phyloP scores from a whole-genome alignment of 2,329 filamentous ascomycete species.

The Parascedosporium putredinis region DNA sequence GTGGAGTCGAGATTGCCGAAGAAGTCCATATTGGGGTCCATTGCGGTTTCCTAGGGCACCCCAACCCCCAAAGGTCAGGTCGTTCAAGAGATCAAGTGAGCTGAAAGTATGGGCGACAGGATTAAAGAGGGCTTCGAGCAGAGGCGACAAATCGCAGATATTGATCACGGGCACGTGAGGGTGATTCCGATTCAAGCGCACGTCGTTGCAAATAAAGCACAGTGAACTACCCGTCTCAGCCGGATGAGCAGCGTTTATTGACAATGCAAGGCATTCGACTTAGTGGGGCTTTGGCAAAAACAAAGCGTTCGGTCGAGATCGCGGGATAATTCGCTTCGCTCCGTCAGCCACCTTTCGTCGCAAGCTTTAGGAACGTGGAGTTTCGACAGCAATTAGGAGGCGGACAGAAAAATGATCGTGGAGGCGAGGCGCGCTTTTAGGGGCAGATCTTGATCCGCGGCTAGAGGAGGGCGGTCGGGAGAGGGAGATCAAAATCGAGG shows the following conservation, averaged over 20 bases:
- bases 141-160: conserved; percentile 1
- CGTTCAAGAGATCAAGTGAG: conserved; percentile 11
- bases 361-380: not conserved
- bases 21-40: conserved; percentile 29
- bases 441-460: not conserved
- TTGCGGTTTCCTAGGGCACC: conserved; percentile 19
- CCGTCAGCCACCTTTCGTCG: not conserved
- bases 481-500: not conserved
- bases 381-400: not conserved
- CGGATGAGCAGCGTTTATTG: conserved; percentile 2
- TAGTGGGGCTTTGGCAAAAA: not conserved
- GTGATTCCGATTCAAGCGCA: not conserved
- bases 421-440: not conserved
- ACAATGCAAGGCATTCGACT: not conserved
- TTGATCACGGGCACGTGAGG: not conserved
- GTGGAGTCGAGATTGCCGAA: conserved; percentile 25
- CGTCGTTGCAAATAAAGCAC: not conserved
- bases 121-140: too few species aligned
- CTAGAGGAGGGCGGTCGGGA: not conserved
- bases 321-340: not conserved
- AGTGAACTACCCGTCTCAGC: not conserved
- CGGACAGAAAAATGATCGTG: not conserved
- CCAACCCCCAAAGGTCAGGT: conserved; percentile 23
- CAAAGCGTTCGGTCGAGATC: not conserved
- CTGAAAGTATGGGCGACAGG: too few species aligned